Evolutionary conservation across 2,329 filamentous ascomycete genomes (phyloP), one percentile per base, ranked within the genome.

Genomic region (Myriangium duriaei): DNA sequence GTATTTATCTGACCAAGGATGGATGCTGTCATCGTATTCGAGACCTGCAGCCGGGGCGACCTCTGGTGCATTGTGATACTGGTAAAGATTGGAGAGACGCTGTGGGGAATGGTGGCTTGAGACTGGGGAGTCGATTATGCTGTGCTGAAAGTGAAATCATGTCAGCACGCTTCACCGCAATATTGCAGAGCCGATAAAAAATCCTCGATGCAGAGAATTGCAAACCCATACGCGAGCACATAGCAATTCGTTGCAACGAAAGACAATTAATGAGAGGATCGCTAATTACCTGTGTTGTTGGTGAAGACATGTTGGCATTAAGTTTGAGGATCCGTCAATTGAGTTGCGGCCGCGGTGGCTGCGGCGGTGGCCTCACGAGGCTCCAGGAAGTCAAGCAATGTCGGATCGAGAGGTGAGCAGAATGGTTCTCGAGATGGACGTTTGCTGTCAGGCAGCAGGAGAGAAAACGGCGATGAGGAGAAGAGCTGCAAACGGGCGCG

Each of bases 31-130:
- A 39, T 59, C 56, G 51, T 57, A 59, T 41, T 59, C 56, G 32
- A 59, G 47, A 40, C 56, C 56, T 40, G 57, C 52, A 16, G 55
- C 55, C 6, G 56, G 56, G n/a, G 55, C 53, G 35, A 59, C 54
- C 43, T 59, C 56, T 17, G 56, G 56, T 11, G 56, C 56, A 42
- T 57, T 58, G 52, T 59, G 56, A 43, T 58, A 59, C 49, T 59
- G 54, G 44, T 59, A 59, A 15, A 58, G 43, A 30, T 53, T 52
- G 19, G 54, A 57, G n/a, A 57, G 47, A 24, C 53, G 39, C 13
- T 28, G 28, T 15, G 28, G 39, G 3, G 11, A 7, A 19, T 26
- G 11, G 16, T 26, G 31, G 24, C 19, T 30, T 15, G 39, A 35
- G 32, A 41, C 21, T 31, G 39, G 45, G 5, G 41, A 42, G 34